Evolutionary conservation across 257 asterid species (phyloP).

Genomic region (Asclepias syriaca): DNA sequence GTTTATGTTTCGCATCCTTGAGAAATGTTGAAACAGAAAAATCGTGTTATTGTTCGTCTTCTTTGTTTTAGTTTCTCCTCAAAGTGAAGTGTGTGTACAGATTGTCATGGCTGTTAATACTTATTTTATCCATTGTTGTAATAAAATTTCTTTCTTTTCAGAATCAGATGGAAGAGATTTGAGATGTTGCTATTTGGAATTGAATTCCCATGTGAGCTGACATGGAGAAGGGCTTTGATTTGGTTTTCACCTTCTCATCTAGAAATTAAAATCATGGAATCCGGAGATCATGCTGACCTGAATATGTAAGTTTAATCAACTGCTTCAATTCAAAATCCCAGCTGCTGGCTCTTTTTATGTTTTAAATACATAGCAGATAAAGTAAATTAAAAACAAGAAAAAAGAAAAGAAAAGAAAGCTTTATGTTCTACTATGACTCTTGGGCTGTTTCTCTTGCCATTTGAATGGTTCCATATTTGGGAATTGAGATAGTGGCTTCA

Average conservation of each 20-base stretch:
- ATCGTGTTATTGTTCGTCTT: too few relatives aligned
- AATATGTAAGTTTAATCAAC: neutral
- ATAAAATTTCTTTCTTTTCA: neutral
- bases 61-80: neutral
- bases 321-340: too few relatives aligned
- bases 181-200: neutral
- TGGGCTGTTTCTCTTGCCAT: neutral
- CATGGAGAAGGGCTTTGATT: neutral
- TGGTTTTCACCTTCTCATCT: neutral
- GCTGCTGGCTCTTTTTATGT: neutral
- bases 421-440: neutral
- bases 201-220: neutral
- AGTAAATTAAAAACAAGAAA: too few relatives aligned
- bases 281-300: neutral
- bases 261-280: neutral
- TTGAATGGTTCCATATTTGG: neutral
- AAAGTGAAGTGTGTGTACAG: neutral
- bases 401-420: neutral
- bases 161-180: neutral
- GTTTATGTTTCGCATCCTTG: neutral
- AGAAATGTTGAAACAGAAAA: neutral
- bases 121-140: neutral
- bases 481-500: neutral
- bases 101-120: neutral
- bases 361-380: too few relatives aligned